Percentiles rank a stretch among this genome's conserved stretches.
These are phyloP conservation scores for Penicillium cinerascens DNA, from an alignment of 495 filamentous ascomycete species.

Conservation along the genomic window DNA sequence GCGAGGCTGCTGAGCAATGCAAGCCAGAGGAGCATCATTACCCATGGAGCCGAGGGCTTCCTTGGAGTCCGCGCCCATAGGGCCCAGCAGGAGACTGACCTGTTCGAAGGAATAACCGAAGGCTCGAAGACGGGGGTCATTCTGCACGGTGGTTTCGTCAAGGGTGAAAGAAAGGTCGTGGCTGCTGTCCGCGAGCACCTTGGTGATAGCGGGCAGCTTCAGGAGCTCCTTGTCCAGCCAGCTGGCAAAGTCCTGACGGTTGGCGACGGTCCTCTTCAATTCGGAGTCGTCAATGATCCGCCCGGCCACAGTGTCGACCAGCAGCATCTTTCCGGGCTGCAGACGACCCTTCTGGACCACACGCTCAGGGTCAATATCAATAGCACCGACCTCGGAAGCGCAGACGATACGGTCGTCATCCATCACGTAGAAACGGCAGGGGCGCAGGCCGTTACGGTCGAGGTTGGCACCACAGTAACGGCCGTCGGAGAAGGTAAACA, in stretches of 20 bases:
- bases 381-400: slow-evolving; percentile 96
- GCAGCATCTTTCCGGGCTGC: slow-evolving; percentile 94
- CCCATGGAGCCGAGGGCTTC: slow-evolving; percentile 99
- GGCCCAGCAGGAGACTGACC: slow-evolving; percentile 86
- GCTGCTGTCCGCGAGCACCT: slow-evolving; percentile 54
- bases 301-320: slow-evolving; percentile 93
- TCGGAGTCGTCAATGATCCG: slow-evolving; percentile 95
- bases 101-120: slow-evolving; percentile 98
- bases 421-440: slow-evolving; percentile 97
- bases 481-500: slow-evolving; percentile 98
- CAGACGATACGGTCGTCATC: slow-evolving; percentile 98
- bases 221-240: slow-evolving; percentile 91
- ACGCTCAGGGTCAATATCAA: slow-evolving; percentile 83
- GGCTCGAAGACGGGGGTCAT: slow-evolving; percentile 78
- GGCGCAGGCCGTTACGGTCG: slow-evolving; percentile 95
- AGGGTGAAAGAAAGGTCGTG: slow-evolving; percentile 61
- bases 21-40: slow-evolving; percentile 94
- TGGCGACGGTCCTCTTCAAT: slow-evolving; percentile 84
- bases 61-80: slow-evolving; percentile 98
- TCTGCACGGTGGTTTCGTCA: slow-evolving; percentile 74
- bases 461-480: slow-evolving; percentile 97
- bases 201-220: slow-evolving; percentile 70
- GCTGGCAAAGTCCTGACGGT: slow-evolving; percentile 76
- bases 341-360: slow-evolving; percentile 93
- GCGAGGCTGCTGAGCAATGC: slow-evolving; percentile 83